Conservation (phyloP, 495 filamentous ascomycete genomes). For the Thermochaetoides thermophila region DNA sequence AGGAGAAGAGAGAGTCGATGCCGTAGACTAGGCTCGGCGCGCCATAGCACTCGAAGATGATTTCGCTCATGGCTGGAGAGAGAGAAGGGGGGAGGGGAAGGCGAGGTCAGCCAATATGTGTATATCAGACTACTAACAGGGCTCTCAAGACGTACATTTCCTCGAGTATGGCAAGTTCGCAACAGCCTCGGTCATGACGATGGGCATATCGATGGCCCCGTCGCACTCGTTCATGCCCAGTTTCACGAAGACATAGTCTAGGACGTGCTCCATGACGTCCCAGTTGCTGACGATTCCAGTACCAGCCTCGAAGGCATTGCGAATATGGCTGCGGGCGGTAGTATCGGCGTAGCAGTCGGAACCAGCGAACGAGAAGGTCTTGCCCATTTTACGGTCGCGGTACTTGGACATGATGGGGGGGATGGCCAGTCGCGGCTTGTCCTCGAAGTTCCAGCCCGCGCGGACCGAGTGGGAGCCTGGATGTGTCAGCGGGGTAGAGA, state of each 20-base stretch:
- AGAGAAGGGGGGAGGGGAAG: no score
- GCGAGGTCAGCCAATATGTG: no score
- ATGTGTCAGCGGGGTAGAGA: slow-evolving; percentile 3
- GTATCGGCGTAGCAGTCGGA: slow-evolving; percentile 87
- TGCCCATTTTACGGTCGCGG: slow-evolving; percentile 78
- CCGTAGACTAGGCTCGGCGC: slow-evolving; percentile 81
- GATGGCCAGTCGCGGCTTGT: slow-evolving; percentile 57
- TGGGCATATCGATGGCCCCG: slow-evolving; percentile 63
- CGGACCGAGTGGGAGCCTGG: slow-evolving; percentile 75
- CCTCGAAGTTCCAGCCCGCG: slow-evolving; percentile 90
- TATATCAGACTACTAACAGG: no score
- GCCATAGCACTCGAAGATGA: slow-evolving; percentile 87
- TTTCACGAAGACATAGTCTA: slow-evolving; percentile 89
- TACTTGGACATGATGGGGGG: slow-evolving; percentile 89
- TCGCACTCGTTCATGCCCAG: slow-evolving; percentile 65
- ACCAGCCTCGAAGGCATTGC: slow-evolving; percentile 80
- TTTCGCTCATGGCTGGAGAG: slow-evolving; percentile 75
- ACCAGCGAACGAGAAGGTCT: slow-evolving; percentile 80
- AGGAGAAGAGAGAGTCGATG: slow-evolving; percentile 92
- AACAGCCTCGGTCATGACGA: slow-evolving; percentile 93
- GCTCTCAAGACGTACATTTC: slow-evolving; percentile 70
- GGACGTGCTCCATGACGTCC: slow-evolving; percentile 85
- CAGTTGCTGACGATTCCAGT: slow-evolving; percentile 89
- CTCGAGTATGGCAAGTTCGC: slow-evolving; percentile 77
- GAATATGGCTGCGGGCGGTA: slow-evolving; percentile 76